These are phyloP conservation scores for Cladophialophora exuberans DNA, from an alignment of 2,329 filamentous ascomycete species.

Conservation along the genomic window DNA sequence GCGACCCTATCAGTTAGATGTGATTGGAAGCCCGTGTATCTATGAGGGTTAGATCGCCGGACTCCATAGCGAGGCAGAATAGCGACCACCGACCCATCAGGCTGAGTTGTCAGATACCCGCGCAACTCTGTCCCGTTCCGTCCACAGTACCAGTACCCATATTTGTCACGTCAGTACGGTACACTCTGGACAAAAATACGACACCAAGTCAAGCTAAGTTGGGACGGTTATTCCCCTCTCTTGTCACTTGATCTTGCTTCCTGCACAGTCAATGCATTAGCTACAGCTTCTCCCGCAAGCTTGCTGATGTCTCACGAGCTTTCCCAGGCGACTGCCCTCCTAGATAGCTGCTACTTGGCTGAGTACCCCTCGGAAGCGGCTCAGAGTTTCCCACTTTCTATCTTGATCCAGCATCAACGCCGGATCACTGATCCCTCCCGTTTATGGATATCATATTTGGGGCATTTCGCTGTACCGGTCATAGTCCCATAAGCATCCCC, in stretches of 20 bases:
- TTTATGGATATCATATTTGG: slow-evolving; percentile 8
- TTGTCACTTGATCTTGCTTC: neutral
- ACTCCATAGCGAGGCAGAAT: neutral
- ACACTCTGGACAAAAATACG: neutral
- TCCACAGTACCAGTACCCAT: neutral
- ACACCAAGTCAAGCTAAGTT: neutral
- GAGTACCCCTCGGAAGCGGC: neutral
- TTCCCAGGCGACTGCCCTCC: neutral
- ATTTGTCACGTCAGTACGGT: neutral
- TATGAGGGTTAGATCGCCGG: slow-evolving; percentile 4
- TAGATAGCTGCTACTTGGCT: neutral
- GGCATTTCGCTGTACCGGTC: neutral
- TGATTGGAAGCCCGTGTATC: neutral
- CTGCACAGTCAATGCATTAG: too few species aligned
- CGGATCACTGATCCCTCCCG: neutral
- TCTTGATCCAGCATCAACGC: neutral
- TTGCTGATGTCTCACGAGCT: neutral
- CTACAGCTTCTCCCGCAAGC: neutral
- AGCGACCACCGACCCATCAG: neutral
- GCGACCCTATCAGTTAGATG: neutral
- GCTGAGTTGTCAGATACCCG: slow-evolving; percentile 1
- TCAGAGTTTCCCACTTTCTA: neutral
- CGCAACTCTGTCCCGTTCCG: neutral
- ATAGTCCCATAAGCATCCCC: neutral
- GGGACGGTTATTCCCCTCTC: neutral